Evolutionary conservation across 2,329 filamentous ascomycete genomes (phyloP), one percentile per base, ranked within the genome.

Genomic region (Akanthomyces dipterigenus): DNA sequence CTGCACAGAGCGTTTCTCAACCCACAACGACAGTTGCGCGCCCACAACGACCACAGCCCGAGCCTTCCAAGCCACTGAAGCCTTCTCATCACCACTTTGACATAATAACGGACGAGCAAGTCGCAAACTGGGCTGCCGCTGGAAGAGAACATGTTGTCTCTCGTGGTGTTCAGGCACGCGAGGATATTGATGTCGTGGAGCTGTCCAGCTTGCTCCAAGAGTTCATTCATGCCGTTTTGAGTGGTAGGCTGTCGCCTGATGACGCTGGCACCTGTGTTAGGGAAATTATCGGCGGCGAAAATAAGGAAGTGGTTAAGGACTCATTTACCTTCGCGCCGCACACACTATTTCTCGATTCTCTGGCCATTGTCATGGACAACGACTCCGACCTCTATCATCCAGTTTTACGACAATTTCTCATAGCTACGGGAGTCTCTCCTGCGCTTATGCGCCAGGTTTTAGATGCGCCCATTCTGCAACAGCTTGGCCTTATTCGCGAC

Each of bases 131-230:
- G 95, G 75, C 80, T 43, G 78, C 82, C 38, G 80, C 77, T 50
- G 90, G 89, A 34, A 87, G 86, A 61, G 80, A 87, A 64, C 82
- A 85, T 28, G 77, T 96, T 14, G 75, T 93, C 22, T 81, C 85
- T 24, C 80, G 84, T 67, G 89, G 88, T 26, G 72, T 82, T 48
- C 80, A 86, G 66, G 87, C 88, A 53, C 83, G 86, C 67, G 77
- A 83, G 40, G 82, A 88, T 65, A 85, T 89, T 66, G 88, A 96
- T 69, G 77, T 83, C 8, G 79, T 88, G 50, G 84, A 86, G 62
- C 77, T 96, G 42, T 86, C 88, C 34, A 82, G 82, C 16, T 78
- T 96, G 24, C 91, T 93, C 67, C 91, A 96, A 75, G 95, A 99
- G 72, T 83, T 97, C 42, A 83, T 95, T 40, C 86, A 88, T 64